phyloP scores from a whole-genome alignment of 2,329 filamentous ascomycete species.

The Aspergillus arachidicola region DNA sequence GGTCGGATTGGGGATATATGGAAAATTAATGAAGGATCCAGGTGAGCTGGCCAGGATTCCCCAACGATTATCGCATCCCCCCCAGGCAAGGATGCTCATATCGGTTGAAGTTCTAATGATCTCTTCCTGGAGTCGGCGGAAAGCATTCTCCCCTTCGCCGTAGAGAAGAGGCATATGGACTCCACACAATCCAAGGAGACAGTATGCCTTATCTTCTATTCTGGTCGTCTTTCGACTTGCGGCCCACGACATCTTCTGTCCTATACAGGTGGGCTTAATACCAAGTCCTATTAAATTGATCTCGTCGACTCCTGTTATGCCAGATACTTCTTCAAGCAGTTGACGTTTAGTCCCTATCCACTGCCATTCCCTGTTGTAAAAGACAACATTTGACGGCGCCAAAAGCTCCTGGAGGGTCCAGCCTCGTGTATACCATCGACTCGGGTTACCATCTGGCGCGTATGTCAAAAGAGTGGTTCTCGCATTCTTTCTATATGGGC shows the following conservation, averaged over 20 bases:
- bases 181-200: slow-evolving; percentile 32
- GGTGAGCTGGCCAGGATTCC: not conserved
- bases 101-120: slow-evolving; percentile 31
- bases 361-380: slow-evolving; percentile 10
- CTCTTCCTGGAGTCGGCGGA: slow-evolving; percentile 32
- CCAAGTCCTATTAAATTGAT: not conserved
- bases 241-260: slow-evolving; percentile 30
- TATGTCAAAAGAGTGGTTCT: not conserved
- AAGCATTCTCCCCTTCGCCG: slow-evolving; percentile 30
- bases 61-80: too few relatives aligned
- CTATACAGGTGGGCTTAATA: slow-evolving; percentile 11
- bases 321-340: slow-evolving; percentile 4
- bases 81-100: slow-evolving; percentile 6
- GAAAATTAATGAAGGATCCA: not conserved
- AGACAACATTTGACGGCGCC: slow-evolving; percentile 11
- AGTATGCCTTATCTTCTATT: slow-evolving; percentile 32
- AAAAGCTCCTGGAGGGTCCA: slow-evolving; percentile 24
- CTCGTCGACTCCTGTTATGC: slow-evolving; percentile 13
- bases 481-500: not conserved
- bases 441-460: not conserved
- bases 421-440: slow-evolving; percentile 17
- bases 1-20: not conserved
- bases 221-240: slow-evolving; percentile 24
- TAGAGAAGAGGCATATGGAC: slow-evolving; percentile 31
- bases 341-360: slow-evolving; percentile 5